Evolutionary conservation across 2,329 filamentous ascomycete species (phyloP), one percentile per base, ranked within the genome.

Genomic region (Cordyceps tenuipes): DNA sequence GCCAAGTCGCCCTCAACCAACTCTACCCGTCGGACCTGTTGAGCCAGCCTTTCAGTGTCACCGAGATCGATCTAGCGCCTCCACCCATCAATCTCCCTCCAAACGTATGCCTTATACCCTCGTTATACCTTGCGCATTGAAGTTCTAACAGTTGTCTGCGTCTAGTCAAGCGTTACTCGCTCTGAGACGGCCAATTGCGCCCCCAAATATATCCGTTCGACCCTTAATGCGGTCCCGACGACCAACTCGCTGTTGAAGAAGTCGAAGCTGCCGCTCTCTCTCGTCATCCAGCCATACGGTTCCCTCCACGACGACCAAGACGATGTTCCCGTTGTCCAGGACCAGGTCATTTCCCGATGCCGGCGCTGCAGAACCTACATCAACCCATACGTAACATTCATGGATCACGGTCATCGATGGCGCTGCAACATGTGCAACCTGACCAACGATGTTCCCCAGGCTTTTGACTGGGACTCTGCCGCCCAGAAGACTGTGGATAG

Each of bases 351-450:
- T 72, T 95, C 93, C 61, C 87, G 94, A 69, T 99, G 94, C 79
- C 85, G 94, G 73, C 87, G 94, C 75, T 99, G 94, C 76, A 83
- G 94, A 67, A 94, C 93, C 60, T 97, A 97, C 73, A 97, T 97
- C 79, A 97, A 97, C 73, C 92, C 94, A 13, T 99, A 93, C 67
- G 94, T 96, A 62, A 91, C 90, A 51, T 99, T 99, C 77, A 79
- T 99, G 63, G 94, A 99, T 68, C 91, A 97, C 70, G 94, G 94
- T 51, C 94, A 99, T 76, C 85, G 94, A 70, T 99, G 94, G 94
- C 88, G 93, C 70, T 99, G 94, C 79, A 99, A 99, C 77, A 97
- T 99, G 92, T 99, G 94, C 75, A 97, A 96, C 74, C 80, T 99
- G 65, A 97, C 92, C 67, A 99, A 99, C 72, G 94, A 99, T 68